These are phyloP conservation scores for Debaryomycetaceae sp. DNA, from an alignment of 1,139 yeast genomes.

Conservation along the genomic window DNA sequence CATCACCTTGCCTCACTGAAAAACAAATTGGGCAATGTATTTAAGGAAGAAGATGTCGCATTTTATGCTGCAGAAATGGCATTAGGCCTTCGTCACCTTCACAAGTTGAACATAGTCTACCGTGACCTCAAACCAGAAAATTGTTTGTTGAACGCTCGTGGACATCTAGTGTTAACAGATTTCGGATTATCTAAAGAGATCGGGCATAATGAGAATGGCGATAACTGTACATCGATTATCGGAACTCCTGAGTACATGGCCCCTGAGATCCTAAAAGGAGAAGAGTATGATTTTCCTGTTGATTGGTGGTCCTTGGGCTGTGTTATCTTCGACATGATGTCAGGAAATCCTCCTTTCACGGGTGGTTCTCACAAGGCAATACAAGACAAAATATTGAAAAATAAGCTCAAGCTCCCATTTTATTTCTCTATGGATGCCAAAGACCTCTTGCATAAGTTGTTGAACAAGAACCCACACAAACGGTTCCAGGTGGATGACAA, in stretches of 20 bases:
- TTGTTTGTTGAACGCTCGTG: conserved; percentile 71
- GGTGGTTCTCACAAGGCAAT: conserved; percentile 81
- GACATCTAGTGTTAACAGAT: conserved; percentile 81
- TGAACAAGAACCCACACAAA: conserved; percentile 70
- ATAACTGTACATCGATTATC: conserved; percentile 65
- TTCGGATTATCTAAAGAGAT: conserved; percentile 84
- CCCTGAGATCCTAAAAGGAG: conserved; percentile 33
- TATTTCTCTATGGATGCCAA: conserved; percentile 80
- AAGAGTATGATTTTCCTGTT: conserved; percentile 27
- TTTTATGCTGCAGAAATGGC: conserved; percentile 37
- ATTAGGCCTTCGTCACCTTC: conserved; percentile 27
- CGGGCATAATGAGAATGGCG: conserved; percentile 24
- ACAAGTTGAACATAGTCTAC: conserved; percentile 36
- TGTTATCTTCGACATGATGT: conserved; percentile 76
- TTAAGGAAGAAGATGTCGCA: conserved; percentile 31
- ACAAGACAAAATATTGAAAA: conserved; percentile 70
- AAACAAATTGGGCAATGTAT: conserved; percentile 23
- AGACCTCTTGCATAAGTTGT: conserved; percentile 64
- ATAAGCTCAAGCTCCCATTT: conserved; percentile 68
- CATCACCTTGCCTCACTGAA: conserved; percentile 27
- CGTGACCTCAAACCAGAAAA: conserved; percentile 91
- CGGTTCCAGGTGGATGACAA: conserved; percentile 64
- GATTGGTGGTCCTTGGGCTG: conserved; percentile 42
- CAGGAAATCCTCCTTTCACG: conserved; percentile 90
- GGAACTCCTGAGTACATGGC: conserved; percentile 70